A percentile compares a stretch with the other conserved stretches of the same genome.
Conservation (phyloP, 108 stramenopile species). For the Cyclostephanos invisitatus region DNA sequence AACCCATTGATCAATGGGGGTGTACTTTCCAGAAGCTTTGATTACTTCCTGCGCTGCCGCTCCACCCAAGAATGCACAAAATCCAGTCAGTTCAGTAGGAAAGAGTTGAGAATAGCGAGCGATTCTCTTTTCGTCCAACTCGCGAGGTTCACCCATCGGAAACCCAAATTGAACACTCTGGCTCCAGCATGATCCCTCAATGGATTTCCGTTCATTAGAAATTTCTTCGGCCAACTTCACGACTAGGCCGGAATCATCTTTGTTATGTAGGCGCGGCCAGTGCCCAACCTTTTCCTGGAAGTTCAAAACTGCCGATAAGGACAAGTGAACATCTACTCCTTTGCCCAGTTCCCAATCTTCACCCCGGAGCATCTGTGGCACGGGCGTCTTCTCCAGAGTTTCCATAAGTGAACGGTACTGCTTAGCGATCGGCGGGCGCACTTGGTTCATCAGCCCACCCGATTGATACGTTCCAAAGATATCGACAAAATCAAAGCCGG, state of each 20-base stretch:
- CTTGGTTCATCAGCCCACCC: constrained; percentile 57
- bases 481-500: constrained; percentile 29
- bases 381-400: constrained; percentile 48
- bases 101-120: constrained; percentile 58
- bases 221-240: constrained; percentile 31
- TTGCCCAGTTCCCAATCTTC: constrained; percentile 63
- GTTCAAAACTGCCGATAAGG: constrained; percentile 45
- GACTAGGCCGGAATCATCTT: constrained; percentile 40
- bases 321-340: constrained; percentile 58
- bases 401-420: constrained; percentile 50
- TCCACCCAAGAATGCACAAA: constrained; percentile 84
- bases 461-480: constrained; percentile 47
- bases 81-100: constrained; percentile 63
- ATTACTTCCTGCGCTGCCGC: constrained; percentile 90
- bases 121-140: constrained; percentile 60
- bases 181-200: constrained; percentile 48
- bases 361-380: constrained; percentile 62
- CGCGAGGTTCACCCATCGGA: constrained; percentile 56
- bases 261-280: constrained; percentile 51
- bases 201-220: constrained; percentile 28
- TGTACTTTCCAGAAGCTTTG: constrained; percentile 85
- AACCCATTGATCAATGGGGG: constrained; percentile 77
- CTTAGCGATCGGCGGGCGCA: constrained; percentile 50
- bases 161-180: constrained; percentile 54
- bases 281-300: constrained; percentile 33